Evolutionary conservation across 495 filamentous ascomycete genomes (phyloP).

Genomic region (Aspergillus indologenus): DNA sequence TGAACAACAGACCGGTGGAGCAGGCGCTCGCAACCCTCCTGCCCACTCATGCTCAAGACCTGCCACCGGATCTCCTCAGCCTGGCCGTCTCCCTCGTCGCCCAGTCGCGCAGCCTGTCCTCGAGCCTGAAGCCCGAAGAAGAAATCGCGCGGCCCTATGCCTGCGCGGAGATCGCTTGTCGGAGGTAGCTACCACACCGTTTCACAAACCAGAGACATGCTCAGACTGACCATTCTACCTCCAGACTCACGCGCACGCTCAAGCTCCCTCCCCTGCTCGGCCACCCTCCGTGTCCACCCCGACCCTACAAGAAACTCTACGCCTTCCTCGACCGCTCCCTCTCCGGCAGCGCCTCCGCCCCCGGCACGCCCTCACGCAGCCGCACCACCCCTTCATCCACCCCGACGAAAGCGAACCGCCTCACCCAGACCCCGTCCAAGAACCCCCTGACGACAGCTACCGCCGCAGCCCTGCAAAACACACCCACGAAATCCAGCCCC

Average conservation of each 20-base stretch:
- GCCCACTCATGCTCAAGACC: slow-evolving; percentile 67
- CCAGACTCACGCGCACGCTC: slow-evolving; percentile 74
- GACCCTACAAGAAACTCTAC: slow-evolving; percentile 81
- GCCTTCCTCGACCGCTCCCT: slow-evolving; percentile 73
- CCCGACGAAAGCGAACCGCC: slow-evolving; percentile 26
- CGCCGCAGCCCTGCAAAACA: slow-evolving; percentile 37
- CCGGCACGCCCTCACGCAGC: slow-evolving; percentile 30
- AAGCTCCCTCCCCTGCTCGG: slow-evolving; percentile 79
- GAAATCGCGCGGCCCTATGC: slow-evolving; percentile 84
- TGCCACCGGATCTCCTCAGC: slow-evolving; percentile 72
- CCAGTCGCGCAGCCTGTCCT: slow-evolving; percentile 78
- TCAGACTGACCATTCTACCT: background rate
- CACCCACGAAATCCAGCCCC: slow-evolving; percentile 41
- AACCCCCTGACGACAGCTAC: slow-evolving; percentile 32
- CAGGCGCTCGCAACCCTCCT: slow-evolving; percentile 73
- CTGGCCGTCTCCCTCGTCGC: slow-evolving; percentile 78
- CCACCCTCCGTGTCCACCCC: slow-evolving; percentile 77
- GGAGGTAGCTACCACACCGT: slow-evolving; percentile 51
- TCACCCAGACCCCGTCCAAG: slow-evolving; percentile 7
- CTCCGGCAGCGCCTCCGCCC: slow-evolving; percentile 29
- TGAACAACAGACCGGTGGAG: slow-evolving; percentile 65
- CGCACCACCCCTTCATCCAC: slow-evolving; percentile 33
- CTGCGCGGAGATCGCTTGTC: slow-evolving; percentile 90
- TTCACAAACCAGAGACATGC: background rate
- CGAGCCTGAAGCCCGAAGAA: slow-evolving; percentile 78